phyloP scores from a whole-genome alignment of 1,284 basidiomycete genomes.

The Trametes polyzona region DNA sequence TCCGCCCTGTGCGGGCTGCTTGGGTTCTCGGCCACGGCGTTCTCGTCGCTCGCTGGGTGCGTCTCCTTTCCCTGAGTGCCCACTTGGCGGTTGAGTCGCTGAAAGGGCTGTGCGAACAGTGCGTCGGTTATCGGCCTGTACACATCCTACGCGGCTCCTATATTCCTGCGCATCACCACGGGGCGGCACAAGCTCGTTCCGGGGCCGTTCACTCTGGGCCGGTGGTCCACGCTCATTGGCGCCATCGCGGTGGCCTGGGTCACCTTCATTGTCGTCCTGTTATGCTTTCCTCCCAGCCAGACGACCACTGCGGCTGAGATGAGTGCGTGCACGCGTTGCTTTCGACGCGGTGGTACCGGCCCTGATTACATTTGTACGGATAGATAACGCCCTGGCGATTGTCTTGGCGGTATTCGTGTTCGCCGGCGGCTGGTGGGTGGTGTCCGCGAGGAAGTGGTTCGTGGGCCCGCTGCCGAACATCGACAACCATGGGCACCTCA shows the following conservation, averaged over 20 bases:
- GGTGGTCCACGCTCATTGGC: conserved; percentile 57
- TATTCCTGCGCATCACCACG: conserved; percentile 64
- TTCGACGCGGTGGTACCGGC: no score
- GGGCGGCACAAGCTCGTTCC: conserved; percentile 55
- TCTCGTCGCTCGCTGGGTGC: conserved; percentile 67
- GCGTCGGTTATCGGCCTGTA: conserved; percentile 67
- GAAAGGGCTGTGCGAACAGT: conserved; percentile 36
- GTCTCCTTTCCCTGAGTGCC: conserved; percentile 5
- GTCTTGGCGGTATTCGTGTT: conserved; percentile 61
- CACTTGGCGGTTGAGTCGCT: background rate
- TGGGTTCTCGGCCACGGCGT: conserved; percentile 64
- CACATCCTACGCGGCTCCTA: conserved; percentile 62
- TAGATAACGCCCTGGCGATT: conserved; percentile 28
- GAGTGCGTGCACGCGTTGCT: conserved; percentile 50
- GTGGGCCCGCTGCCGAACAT: conserved; percentile 59
- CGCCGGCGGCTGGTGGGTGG: conserved; percentile 57
- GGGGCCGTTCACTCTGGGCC: conserved; percentile 58
- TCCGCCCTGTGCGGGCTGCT: conserved; percentile 64
- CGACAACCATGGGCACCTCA: conserved; percentile 23
- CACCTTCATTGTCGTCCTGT: conserved; percentile 54
- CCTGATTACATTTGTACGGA: background rate
- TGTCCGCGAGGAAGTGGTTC: conserved; percentile 67
- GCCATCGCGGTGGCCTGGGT: conserved; percentile 63
- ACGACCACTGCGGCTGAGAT: conserved; percentile 45
- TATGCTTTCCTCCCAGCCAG: conserved; percentile 57